phyloP scores from a whole-genome alignment of 2,329 filamentous ascomycete genomes.

The Colletotrichum cordylinicola region DNA sequence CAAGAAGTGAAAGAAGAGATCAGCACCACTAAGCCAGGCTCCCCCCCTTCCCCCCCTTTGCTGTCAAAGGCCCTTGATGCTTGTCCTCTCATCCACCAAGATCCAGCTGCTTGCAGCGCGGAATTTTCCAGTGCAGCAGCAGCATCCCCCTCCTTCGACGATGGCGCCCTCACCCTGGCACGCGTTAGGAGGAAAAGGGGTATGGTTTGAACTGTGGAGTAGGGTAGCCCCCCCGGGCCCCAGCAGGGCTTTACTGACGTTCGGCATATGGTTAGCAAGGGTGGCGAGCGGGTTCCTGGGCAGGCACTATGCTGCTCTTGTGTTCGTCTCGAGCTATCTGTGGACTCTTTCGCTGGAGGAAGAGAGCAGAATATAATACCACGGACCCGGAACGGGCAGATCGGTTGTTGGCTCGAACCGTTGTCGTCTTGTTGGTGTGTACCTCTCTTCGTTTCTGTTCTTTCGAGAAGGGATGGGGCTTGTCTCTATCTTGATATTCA shows the following conservation, averaged over 20 bases:
- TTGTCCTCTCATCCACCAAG: not conserved
- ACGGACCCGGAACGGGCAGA: not conserved
- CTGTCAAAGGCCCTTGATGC: not conserved
- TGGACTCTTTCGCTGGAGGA: not conserved
- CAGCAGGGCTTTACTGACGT: not conserved
- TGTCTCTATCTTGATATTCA: not conserved
- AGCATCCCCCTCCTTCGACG: not conserved
- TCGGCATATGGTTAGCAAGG: not conserved
- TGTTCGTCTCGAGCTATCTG: not conserved
- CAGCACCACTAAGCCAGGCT: not conserved
- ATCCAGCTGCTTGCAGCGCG: not conserved
- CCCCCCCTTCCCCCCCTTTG: not conserved
- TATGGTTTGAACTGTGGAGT: constrained; percentile 11
- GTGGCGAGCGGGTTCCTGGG: not conserved
- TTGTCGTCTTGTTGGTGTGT: not conserved
- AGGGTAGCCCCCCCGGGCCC: not conserved
- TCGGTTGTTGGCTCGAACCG: not conserved
- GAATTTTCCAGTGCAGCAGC: not conserved
- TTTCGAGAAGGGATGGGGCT: constrained; percentile 9
- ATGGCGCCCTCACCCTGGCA: not conserved
- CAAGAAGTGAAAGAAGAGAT: not conserved
- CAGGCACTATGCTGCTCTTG: not conserved
- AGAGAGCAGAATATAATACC: not conserved
- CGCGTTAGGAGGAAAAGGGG: not conserved
- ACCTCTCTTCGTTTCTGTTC: not conserved